Evolutionary conservation across 1,284 basidiomycete species (phyloP).

Genomic region (Coniophora puteana): DNA sequence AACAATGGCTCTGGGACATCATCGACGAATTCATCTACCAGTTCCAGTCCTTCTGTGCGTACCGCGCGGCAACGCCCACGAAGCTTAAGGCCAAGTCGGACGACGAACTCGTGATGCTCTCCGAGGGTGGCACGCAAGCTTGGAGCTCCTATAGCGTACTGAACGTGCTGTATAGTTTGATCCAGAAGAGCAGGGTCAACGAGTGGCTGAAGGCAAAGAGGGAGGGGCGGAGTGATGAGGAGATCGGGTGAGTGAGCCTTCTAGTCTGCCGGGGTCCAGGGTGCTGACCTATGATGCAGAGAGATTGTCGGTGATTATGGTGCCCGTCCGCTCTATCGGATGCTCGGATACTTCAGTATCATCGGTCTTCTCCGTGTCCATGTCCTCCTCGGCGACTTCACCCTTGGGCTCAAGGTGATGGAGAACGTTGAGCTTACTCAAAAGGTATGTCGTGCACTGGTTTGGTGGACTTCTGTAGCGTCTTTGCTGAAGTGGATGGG

Average conservation of each 20-base stretch:
- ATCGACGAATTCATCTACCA: constrained; percentile 99
- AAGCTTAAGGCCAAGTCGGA: constrained; percentile 85
- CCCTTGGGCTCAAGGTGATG: constrained; percentile 92
- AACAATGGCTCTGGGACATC: constrained; percentile 99
- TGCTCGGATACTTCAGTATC: constrained; percentile 97
- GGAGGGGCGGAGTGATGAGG: constrained; percentile 77
- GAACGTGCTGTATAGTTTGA: constrained; percentile 96
- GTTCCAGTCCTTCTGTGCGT: constrained; percentile 94
- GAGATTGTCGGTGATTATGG: constrained; percentile 93
- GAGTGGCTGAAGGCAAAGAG: constrained; percentile 87
- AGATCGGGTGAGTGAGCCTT: constrained; percentile 66
- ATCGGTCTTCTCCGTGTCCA: constrained; percentile 95
- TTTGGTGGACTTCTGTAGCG: constrained; percentile 26
- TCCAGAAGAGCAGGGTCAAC: constrained; percentile 95
- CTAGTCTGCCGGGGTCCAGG: constrained; percentile 2
- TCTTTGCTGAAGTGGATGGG: constrained; percentile 19
- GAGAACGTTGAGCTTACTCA: constrained; percentile 89
- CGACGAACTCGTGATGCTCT: constrained; percentile 81
- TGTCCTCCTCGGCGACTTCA: constrained; percentile 95
- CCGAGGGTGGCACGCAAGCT: constrained; percentile 70
- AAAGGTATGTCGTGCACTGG: constrained; percentile 66
- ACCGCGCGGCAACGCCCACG: too few species aligned
- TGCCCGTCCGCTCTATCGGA: constrained; percentile 84
- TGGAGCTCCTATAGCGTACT: constrained; percentile 98
- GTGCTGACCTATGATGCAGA: constrained; percentile 33